phyloP scores from a whole-genome alignment of 2,329 filamentous ascomycete species.

The Diaporthe sp. region DNA sequence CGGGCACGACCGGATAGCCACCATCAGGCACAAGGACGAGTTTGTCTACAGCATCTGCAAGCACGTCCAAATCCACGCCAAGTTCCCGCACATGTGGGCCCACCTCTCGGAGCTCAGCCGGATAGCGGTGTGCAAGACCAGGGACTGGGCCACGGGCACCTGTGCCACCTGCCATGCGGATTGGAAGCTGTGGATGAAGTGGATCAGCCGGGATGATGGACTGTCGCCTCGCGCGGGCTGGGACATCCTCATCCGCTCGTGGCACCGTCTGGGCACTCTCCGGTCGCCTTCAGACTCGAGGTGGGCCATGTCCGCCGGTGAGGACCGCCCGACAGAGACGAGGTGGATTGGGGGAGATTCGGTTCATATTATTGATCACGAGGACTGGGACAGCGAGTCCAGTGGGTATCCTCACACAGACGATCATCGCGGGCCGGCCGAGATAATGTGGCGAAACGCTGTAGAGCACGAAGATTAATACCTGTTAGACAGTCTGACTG shows the following conservation, averaged over 20 bases:
- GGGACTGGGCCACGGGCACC: background rate
- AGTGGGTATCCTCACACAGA: too few species aligned
- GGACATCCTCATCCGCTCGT: background rate
- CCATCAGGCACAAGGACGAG: background rate
- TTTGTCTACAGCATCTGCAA: background rate
- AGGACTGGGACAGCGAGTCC: background rate
- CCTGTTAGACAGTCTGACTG: too few species aligned
- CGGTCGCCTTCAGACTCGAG: background rate
- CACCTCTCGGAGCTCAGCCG: fast-evolving
- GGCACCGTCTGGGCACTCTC: background rate
- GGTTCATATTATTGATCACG: background rate
- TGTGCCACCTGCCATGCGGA: background rate
- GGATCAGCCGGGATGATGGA: too few species aligned
- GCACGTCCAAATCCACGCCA: background rate
- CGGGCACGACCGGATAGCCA: background rate
- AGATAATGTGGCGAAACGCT: too few species aligned
- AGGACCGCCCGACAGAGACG: background rate
- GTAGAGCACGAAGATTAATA: too few species aligned
- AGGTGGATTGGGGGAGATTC: background rate
- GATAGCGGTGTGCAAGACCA: fast-evolving
- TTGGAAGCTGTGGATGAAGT: background rate
- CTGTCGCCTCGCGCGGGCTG: background rate
- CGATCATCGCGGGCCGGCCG: too few species aligned
- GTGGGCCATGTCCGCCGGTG: background rate
- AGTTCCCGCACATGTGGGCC: background rate